These are phyloP conservation scores for Aspergillus fructus DNA, from an alignment of 2,329 filamentous ascomycete species.

Conservation along the genomic window DNA sequence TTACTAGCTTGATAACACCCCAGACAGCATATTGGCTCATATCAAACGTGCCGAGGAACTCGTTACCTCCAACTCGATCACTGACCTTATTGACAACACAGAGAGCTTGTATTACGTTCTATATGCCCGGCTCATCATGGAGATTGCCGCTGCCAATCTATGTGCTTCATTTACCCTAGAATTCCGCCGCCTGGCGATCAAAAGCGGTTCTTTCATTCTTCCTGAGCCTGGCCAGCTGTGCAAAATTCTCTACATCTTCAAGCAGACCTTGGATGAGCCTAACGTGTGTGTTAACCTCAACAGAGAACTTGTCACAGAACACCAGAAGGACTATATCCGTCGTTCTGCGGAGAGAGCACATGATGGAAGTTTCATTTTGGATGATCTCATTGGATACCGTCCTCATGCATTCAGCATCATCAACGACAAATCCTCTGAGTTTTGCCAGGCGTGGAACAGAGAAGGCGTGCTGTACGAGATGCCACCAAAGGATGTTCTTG, in stretches of 20 bases:
- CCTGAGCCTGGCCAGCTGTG: slow-evolving; percentile 37
- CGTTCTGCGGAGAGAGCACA: slow-evolving; percentile 21
- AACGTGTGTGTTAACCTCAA: slow-evolving; percentile 28
- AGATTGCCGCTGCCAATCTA: slow-evolving; percentile 37
- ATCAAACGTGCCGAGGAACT: slow-evolving; percentile 31
- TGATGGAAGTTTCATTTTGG: slow-evolving; percentile 12
- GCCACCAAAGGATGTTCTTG: slow-evolving; percentile 30
- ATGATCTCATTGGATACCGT: slow-evolving; percentile 33
- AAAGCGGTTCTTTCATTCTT: slow-evolving; percentile 20
- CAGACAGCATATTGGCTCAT: slow-evolving; percentile 31
- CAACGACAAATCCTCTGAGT: slow-evolving; percentile 21
- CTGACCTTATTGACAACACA: slow-evolving; percentile 31
- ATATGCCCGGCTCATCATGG: slow-evolving; percentile 37
- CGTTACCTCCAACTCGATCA: slow-evolving; percentile 26
- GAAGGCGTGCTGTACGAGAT: slow-evolving; percentile 30
- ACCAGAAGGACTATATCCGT: slow-evolving; percentile 31
- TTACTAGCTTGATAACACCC: slow-evolving; percentile 30
- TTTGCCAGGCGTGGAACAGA: slow-evolving; percentile 30
- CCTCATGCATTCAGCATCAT: slow-evolving; percentile 25
- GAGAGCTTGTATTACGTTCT: slow-evolving; percentile 40
- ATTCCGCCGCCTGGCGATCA: slow-evolving; percentile 18
- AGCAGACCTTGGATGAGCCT: slow-evolving; percentile 29
- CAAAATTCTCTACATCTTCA: slow-evolving; percentile 35
- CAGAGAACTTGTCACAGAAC: slow-evolving; percentile 24
- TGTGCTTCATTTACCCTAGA: slow-evolving; percentile 31